Percentiles rank a stretch among this genome's conserved stretches.
These are phyloP conservation scores for Tagetes patula DNA, from an alignment of 129 eudicot genomes.

Conservation along the genomic window DNA sequence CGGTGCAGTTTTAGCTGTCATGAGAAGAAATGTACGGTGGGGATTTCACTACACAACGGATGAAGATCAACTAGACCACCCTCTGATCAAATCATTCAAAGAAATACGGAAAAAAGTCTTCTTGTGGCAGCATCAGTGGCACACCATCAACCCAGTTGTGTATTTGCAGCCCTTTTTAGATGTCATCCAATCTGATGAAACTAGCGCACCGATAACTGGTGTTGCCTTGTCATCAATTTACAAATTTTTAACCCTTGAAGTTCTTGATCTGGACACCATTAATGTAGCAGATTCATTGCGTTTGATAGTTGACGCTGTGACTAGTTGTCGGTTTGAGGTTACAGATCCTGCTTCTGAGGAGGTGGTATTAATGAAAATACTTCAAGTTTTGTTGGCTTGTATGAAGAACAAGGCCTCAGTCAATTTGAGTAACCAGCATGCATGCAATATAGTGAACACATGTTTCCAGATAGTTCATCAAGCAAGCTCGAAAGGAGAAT, in stretches of 20 bases:
- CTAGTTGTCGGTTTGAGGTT: slow-evolving; percentile 91
- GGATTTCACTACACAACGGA: slow-evolving; percentile 81
- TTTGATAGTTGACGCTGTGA: slow-evolving; percentile 73
- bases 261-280: slow-evolving; percentile 60
- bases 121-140: slow-evolving; percentile 72
- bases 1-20: slow-evolving; percentile 87
- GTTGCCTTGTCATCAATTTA: slow-evolving; percentile 87
- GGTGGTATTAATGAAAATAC: slow-evolving; percentile 84
- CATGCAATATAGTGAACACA: slow-evolving; percentile 81
- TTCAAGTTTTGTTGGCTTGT: slow-evolving; percentile 88
- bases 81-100: slow-evolving; percentile 75
- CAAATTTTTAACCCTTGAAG: slow-evolving; percentile 78
- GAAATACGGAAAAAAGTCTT: slow-evolving; percentile 67
- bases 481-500: slow-evolving; percentile 80
- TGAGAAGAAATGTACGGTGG: slow-evolving; percentile 96
- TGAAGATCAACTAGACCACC: slow-evolving; percentile 87
- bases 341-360: slow-evolving; percentile 98
- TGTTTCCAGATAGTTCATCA: slow-evolving; percentile 93
- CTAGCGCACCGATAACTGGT: slow-evolving; percentile 90
- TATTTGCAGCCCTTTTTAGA: slow-evolving; percentile 91
- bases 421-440: slow-evolving; percentile 88
- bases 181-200: slow-evolving; percentile 87
- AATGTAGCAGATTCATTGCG: slow-evolving; percentile 74
- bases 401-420: slow-evolving; percentile 82
- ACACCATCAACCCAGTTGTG: slow-evolving; percentile 52